These are phyloP conservation scores for Amanita exitialis DNA, from an alignment of 768 basidiomycete species.

Conservation along the genomic window DNA sequence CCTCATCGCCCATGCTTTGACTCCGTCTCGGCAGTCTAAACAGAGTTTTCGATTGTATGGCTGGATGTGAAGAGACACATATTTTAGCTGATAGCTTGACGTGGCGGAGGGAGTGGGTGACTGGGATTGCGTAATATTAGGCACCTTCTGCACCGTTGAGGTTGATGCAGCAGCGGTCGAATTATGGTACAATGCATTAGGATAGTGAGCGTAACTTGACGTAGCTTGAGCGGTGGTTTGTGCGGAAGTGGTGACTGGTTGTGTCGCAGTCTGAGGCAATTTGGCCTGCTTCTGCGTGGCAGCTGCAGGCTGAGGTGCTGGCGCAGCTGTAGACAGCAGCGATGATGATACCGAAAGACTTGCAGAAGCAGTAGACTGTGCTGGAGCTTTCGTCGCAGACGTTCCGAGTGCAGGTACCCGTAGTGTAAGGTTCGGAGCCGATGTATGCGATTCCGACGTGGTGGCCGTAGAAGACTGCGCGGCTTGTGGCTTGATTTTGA, in stretches of 20 bases:
- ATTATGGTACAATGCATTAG: constrained; percentile 40
- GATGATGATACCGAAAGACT: constrained; percentile 11
- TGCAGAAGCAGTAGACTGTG: constrained; percentile 9
- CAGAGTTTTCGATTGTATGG: constrained; percentile 49
- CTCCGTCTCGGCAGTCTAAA: constrained; percentile 61
- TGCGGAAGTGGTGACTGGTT: not conserved
- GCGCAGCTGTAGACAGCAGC: constrained; percentile 9
- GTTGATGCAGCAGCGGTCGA: constrained; percentile 9
- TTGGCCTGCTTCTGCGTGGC: constrained; percentile 20
- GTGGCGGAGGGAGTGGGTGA: constrained; percentile 28
- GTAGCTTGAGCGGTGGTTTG: constrained; percentile 1
- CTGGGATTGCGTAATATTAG: constrained; percentile 19
- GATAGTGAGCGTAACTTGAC: constrained; percentile 35
- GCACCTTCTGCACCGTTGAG: constrained; percentile 14
- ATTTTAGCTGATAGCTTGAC: constrained; percentile 37
- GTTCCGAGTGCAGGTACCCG: constrained; percentile 22
- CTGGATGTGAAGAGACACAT: constrained; percentile 42
- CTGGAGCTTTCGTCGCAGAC: constrained; percentile 15
- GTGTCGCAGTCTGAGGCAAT: constrained; percentile 1
- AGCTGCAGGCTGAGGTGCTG: constrained; percentile 22
- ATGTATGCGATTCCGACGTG: constrained; percentile 11
- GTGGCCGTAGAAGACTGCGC: constrained; percentile 20
- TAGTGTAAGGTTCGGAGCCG: constrained; percentile 13
- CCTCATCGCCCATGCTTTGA: constrained; percentile 63
- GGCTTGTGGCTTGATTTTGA: constrained; percentile 58